phyloP scores from a whole-genome alignment of 2,329 filamentous ascomycete genomes.

The Claviceps monticola region DNA sequence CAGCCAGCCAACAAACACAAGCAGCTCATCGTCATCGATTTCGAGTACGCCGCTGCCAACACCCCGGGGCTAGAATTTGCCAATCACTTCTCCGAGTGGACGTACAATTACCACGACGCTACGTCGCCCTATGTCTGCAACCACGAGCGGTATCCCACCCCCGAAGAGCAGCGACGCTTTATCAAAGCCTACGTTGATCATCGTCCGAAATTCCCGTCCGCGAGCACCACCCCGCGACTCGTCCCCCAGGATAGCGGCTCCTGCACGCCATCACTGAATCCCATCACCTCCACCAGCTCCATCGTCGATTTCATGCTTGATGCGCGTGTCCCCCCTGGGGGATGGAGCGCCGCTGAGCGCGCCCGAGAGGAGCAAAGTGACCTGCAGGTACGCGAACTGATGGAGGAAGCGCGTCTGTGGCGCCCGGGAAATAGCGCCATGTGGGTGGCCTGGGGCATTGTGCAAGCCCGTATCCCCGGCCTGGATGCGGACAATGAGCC shows the following conservation, averaged over 20 bases:
- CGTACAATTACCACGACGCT: conserved; percentile 87
- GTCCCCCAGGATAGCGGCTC: conserved; percentile 28
- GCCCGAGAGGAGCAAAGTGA: conserved; percentile 52
- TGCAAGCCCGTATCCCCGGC: conserved; percentile 78
- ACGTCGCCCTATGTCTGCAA: conserved; percentile 53
- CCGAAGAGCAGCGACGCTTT: conserved; percentile 73
- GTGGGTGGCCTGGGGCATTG: conserved; percentile 94
- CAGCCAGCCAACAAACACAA: conserved; percentile 89
- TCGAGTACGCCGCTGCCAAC: conserved; percentile 92
- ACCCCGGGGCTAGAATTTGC: conserved; percentile 79
- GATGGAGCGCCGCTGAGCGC: conserved; percentile 39
- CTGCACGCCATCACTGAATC: conserved; percentile 22
- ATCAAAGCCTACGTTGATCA: conserved; percentile 79
- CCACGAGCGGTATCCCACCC: conserved; percentile 55
- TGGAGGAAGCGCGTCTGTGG: conserved; percentile 75
- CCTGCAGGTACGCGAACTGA: conserved; percentile 51
- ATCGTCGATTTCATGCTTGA: conserved; percentile 72
- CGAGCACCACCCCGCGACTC: conserved; percentile 36
- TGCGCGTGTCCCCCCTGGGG: conserved; percentile 42
- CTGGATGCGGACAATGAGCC: conserved; percentile 36
- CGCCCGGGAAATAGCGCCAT: conserved; percentile 73
- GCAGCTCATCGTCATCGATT: conserved; percentile 93
- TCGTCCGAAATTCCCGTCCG: conserved; percentile 49
- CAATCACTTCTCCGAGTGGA: conserved; percentile 97
- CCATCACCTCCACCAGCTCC: conserved; percentile 31